Evolutionary conservation across 176 grass and related monocot genomes (phyloP).

Genomic region (Triticum monococcum): DNA sequence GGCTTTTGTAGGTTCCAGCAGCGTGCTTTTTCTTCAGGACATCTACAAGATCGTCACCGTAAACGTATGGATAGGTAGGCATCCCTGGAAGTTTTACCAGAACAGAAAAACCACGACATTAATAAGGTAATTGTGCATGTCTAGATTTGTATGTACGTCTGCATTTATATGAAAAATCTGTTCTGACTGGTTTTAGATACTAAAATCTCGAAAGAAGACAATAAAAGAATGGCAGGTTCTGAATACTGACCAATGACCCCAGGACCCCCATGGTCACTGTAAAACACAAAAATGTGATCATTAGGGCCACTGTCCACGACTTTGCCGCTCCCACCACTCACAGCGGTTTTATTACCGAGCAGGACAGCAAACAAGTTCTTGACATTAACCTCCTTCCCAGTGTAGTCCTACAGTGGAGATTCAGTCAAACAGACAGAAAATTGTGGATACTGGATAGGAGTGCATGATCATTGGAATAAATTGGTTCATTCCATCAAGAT

Average conservation of each 20-base stretch:
- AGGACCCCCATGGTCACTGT: slow-evolving; percentile 84
- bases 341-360: slow-evolving; percentile 78
- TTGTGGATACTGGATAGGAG: background rate
- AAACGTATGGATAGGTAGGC: slow-evolving; percentile 87
- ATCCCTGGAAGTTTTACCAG: slow-evolving; percentile 59
- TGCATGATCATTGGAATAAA: background rate
- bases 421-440: background rate
- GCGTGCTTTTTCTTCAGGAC: slow-evolving; percentile 85
- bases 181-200: background rate
- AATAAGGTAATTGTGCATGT: background rate
- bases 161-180: background rate
- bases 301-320: slow-evolving; percentile 82
- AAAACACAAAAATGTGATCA: slow-evolving; percentile 94
- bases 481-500: too few species aligned
- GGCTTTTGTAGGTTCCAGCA: slow-evolving; percentile 81
- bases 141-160: too few species aligned
- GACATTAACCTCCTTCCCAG: slow-evolving; percentile 69
- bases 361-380: slow-evolving; percentile 83
- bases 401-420: slow-evolving; percentile 66
- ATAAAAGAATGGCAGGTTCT: background rate
- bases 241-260: slow-evolving; percentile 77
- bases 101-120: slow-evolving; percentile 8
- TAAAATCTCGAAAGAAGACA: too few species aligned
- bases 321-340: slow-evolving; percentile 84
- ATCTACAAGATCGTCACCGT: slow-evolving; percentile 71